Base-by-base conservation (phyloP, 768 basidiomycete genomes). In the Wakefieldia striispora region DNA sequence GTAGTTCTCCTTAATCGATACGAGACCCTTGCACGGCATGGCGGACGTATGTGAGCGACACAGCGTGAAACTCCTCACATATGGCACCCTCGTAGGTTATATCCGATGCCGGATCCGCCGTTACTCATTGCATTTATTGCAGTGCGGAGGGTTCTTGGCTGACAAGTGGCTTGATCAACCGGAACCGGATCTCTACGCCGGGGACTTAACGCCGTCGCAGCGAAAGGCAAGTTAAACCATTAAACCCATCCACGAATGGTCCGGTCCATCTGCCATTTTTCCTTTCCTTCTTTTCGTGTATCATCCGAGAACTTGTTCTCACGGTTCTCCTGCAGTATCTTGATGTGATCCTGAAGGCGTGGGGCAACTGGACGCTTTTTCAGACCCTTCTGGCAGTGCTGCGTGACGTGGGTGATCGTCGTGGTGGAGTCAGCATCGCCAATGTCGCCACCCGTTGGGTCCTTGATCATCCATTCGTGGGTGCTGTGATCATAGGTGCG, bases 381-480 rank as follows among this genome's bases (percentile, higher is more conserved):
- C 90, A 91, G 60, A 59, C 69, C 0, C 76, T 92, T 0, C 70
- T 92, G 36, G 47, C 61, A 19, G 75, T 78, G 35, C 74, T 92
- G 27, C 78, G 81, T 19, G 59, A 55, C n/a, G 77, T 91, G 47
- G 89, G 81, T 4, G 78, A 86, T 71, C 79, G 77, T 20, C 83
- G 89, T 64, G 77, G 75, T 19, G 78, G 79, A 11, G 69, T 74
- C 40, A 86, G 82, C 67, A 82, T 92, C 33, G 80, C 90, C 45
- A 91, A 91, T 61, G 71, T 92, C 34, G 88, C 89, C 27, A 85
- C 82, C 2, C 82, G 89, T 14, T 91, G 89, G 89, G 85, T 91
- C 0, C 73, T 92, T 19, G 87, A 92, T 70, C 86, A 91, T 45
- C 62, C 67, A 7, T 86, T 78, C 55, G 88, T 91, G 16, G 89